These are phyloP conservation scores for Forsythia viridissima DNA, from an alignment of 257 asterid species.

Conservation along the genomic window DNA sequence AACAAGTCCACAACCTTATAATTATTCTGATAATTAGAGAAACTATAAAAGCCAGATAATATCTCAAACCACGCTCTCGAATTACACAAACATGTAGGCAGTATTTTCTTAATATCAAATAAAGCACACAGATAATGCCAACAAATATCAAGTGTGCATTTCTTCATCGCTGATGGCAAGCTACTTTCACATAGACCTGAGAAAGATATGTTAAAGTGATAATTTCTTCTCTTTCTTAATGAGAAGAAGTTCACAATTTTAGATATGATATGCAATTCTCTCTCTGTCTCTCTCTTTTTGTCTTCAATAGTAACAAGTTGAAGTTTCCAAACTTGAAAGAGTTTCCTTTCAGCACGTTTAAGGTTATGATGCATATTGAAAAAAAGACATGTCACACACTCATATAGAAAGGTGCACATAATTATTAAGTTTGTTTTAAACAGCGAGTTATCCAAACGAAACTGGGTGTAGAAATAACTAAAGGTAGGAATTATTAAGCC, in stretches of 20 bases:
- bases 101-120: background rate
- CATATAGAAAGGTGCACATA: background rate
- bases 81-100: background rate
- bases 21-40: background rate
- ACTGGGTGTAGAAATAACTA: background rate
- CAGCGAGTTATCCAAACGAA: background rate
- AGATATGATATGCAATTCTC: background rate
- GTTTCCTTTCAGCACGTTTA: background rate
- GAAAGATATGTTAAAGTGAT: background rate
- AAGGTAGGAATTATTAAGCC: background rate
- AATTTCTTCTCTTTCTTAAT: background rate
- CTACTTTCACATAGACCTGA: background rate
- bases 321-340: background rate
- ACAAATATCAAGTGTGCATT: background rate
- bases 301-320: background rate
- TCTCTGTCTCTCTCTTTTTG: background rate
- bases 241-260: background rate
- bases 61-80: background rate
- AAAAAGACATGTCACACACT: background rate
- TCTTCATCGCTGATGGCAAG: background rate
- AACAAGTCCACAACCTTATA: background rate
- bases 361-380: background rate
- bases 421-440: background rate
- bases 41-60: background rate
- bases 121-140: background rate